Evolutionary conservation across 208 protist genomes (phyloP).

Genomic region (Leishmania guyanensis): DNA sequence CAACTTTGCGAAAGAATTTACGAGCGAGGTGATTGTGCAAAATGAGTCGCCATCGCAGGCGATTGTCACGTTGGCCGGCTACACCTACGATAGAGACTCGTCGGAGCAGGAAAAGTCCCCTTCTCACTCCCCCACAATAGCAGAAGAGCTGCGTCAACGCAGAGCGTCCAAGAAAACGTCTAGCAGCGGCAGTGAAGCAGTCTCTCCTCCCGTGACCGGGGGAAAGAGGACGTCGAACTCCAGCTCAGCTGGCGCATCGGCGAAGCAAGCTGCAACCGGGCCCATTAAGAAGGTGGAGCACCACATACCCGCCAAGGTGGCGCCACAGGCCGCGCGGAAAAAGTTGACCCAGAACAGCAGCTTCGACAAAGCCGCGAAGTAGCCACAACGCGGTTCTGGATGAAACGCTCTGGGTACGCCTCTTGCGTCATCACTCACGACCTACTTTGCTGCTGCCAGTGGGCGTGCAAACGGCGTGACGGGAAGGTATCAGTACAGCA

Average conservation of each 20-base stretch:
- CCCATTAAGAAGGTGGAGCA: slow-evolving; percentile 1
- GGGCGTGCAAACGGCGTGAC: background rate
- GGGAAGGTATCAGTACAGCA: background rate
- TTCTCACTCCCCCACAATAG: slow-evolving; percentile 7
- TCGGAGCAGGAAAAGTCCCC: slow-evolving; percentile 4
- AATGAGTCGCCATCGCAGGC: slow-evolving; percentile 29
- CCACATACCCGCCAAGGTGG: slow-evolving; percentile 1
- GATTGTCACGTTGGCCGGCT: slow-evolving; percentile 57
- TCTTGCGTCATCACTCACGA: background rate
- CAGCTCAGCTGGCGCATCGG: background rate
- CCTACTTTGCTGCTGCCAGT: background rate
- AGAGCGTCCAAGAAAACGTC: background rate
- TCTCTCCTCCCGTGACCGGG: background rate
- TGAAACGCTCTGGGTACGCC: background rate
- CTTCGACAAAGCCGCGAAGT: slow-evolving; percentile 6
- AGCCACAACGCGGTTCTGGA: background rate
- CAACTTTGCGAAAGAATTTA: slow-evolving; percentile 89
- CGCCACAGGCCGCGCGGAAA: slow-evolving; percentile 19
- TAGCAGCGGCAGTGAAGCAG: slow-evolving; percentile 1
- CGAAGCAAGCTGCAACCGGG: background rate
- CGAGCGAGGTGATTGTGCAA: slow-evolving; percentile 39
- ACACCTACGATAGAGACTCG: slow-evolving; percentile 50
- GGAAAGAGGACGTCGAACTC: background rate
- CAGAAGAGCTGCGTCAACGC: slow-evolving; percentile 1
- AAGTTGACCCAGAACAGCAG: slow-evolving; percentile 12